Conservation (phyloP, 192 early-diverging fungal species). For the Umbelopsis sp. region DNA sequence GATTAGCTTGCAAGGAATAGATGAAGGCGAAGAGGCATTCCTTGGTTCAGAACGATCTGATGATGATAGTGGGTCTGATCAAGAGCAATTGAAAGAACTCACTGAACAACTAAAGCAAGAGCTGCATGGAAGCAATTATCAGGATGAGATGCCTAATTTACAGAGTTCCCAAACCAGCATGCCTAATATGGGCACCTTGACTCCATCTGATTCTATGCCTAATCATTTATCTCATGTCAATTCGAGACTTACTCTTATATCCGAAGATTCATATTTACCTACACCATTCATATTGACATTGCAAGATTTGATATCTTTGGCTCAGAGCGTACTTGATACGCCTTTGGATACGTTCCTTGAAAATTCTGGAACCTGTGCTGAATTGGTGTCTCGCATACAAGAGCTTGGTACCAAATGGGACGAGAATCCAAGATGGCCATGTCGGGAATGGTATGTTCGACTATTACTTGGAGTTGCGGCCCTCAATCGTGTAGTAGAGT, state of each 20-base stretch:
- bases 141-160: neutral
- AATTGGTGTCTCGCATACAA: constrained; percentile 61
- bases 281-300: constrained; percentile 63
- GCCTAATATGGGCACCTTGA: neutral
- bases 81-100: neutral
- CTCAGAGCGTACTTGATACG: constrained; percentile 75
- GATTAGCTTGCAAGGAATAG: neutral
- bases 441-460: constrained; percentile 59
- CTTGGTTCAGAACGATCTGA: neutral
- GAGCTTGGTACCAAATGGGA: constrained; percentile 65
- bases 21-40: neutral
- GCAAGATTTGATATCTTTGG: constrained; percentile 67
- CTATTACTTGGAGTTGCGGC: constrained; percentile 72
- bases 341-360: constrained; percentile 57
- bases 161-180: neutral
- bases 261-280: constrained; percentile 52
- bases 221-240: constrained; percentile 12
- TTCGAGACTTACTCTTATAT: constrained; percentile 39
- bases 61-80: constrained; percentile 34
- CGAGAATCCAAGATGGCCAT: constrained; percentile 64
- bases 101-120: constrained; percentile 5
- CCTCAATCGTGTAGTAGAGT: constrained; percentile 76
- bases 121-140: neutral
- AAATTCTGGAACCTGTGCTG: constrained; percentile 58
- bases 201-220: neutral